Evolutionary conservation across 345 rosid genomes (phyloP), one percentile per base, ranked within the genome.

Genomic region (Populus ilicifolia): DNA sequence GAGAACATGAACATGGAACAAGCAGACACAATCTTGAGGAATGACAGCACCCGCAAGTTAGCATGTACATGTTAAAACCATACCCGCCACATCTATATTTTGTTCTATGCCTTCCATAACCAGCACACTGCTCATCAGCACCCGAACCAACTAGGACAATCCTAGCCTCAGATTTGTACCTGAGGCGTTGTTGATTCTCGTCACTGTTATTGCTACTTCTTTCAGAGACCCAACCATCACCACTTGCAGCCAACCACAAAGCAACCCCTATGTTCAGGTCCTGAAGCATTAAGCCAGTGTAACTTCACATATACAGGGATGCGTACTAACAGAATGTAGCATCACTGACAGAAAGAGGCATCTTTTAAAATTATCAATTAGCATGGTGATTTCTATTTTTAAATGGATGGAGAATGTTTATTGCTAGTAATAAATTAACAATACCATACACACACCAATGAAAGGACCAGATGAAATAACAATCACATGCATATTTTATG

Each of bases 121-220:
- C 99, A 77, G 99, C 99, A 86, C 99, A 95, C 78, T 93, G 98
- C 82, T 95, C 96, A 83, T 95, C 99, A 36, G 99, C 99, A 66
- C 99, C 99, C 64, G 97, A 89, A 56, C 99, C 99, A 67, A 93
- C 93, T 52, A 95, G 89, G 70, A 95, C 84, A 39, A 93, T 86
- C 79, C 89, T 93, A 66, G 98, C 92, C 44, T 77, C 61, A 54
- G 97, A 93, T 46, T 85, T 87, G 82, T 92, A 93, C 48, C 80
- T 89, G 5, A 83, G 33, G 38, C 80, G 72, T n/a, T 20, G 79
- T 20, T 74, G 80, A 81, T 79, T 77, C 63, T 83, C 81, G 54
- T 79, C 76, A 48, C 62, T 39, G 56, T 77, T 74, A 61, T 38
- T 39, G 20, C 75, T 46, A 67, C 39, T 77, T 68, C 83, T 89